Evolutionary conservation across 345 rosid species (phyloP).

Genomic region (Carallia brachiata): DNA sequence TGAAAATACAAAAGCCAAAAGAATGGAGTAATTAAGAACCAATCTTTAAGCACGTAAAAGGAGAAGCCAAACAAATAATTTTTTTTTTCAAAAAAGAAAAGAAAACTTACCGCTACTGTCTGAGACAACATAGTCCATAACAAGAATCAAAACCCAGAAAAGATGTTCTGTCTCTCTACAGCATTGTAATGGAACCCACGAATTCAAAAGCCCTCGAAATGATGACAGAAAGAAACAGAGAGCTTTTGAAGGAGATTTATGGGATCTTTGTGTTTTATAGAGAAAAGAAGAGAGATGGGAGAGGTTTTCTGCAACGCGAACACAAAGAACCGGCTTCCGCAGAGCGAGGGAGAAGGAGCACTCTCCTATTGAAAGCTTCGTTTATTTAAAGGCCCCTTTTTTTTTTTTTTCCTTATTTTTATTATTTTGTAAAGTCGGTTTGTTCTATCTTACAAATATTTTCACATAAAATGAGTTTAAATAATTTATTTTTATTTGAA

Average conservation of each 20-base stretch:
- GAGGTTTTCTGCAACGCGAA: not conserved
- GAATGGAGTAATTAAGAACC: not conserved
- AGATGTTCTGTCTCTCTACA: conserved; percentile 6
- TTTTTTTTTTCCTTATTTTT: not conserved
- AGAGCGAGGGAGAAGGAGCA: conserved; percentile 12
- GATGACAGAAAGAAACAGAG: not conserved
- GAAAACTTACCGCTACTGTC: conserved; percentile 48
- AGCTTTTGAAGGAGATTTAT: not conserved
- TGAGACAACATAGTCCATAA: conserved; percentile 50
- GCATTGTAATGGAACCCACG: conserved; percentile 11
- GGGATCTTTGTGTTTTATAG: not conserved
- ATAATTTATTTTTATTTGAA: too few relatives aligned
- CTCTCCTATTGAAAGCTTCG: conserved; percentile 4
- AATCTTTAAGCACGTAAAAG: not conserved
- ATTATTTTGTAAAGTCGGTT: not conserved
- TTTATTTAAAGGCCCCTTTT: not conserved
- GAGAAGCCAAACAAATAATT: not conserved
- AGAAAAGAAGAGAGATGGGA: not conserved
- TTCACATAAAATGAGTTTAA: too few relatives aligned
- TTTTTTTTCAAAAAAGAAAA: not conserved
- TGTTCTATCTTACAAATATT: too few relatives aligned
- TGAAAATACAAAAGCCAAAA: not conserved
- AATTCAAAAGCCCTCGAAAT: not conserved
- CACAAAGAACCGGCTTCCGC: not conserved
- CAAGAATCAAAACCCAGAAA: conserved; percentile 13